Base-by-base conservation (phyloP, 2,329 filamentous ascomycete genomes). In the Sporothrix brasiliensis region DNA sequence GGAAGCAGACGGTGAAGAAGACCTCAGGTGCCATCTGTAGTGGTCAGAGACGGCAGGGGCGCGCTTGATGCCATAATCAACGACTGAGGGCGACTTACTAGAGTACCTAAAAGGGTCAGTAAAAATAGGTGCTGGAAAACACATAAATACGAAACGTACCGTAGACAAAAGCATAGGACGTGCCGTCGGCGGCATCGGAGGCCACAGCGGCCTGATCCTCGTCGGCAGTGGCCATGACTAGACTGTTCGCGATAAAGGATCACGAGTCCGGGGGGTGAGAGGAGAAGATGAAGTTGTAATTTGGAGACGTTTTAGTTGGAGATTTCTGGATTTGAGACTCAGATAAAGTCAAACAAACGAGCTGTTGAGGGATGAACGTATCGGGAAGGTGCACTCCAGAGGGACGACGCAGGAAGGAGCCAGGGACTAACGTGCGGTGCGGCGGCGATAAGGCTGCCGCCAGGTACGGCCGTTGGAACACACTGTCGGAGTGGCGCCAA, bases 1-100 rank as follows among this genome's bases (percentile, higher is more conserved):
- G 87, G 80, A 94, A 92, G 79, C 92, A 92, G 56, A 97, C 93
- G 47, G 91, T 91, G 81, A 91, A 91, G 75, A 98, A 92, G 76
- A 98, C 89, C 76, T 91, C 88, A 0, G 91, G 88, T n/a, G 90
- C 91, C 93, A 97, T 97, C 77, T 85, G 63, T 1, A 6, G 14
- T 2, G 47, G 44, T 66, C 61, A 66, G 61, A 11, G 24, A 7
- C 1, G 4, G 50, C 44, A 16, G 58, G 47, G 7, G 7, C 30
- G 7, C 10, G 50, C 7, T 34, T n/a, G 16, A 30, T 16, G 2
- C 1, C 39, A 10, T 19, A 44, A 44, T 44, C 34, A 34, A 9
- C 34, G 6, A 1, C 3, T 1, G 34, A 7, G 6, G 11, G 21
- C 19, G 16, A 65, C 71, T 56, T 76, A 80, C 81, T 74, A 83